phyloP scores from a whole-genome alignment of 352 stramenopile species.

The Globisporangium mamillatum region DNA sequence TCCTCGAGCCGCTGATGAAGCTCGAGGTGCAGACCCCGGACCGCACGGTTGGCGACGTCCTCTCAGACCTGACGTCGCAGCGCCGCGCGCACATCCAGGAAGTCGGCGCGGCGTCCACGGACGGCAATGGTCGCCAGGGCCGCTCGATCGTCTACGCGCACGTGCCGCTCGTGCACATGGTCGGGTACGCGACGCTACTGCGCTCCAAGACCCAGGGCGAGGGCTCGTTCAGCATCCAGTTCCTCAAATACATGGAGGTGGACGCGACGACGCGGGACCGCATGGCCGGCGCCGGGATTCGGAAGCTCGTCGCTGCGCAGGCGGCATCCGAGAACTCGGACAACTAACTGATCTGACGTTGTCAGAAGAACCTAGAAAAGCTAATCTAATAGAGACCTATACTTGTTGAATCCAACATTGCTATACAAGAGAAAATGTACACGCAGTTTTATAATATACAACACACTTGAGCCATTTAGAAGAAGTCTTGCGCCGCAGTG shows the following conservation, averaged over 20 bases:
- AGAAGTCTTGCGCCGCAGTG: slow-evolving; percentile 19
- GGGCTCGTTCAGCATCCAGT: slow-evolving; percentile 76
- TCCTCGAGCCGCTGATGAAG: slow-evolving; percentile 81
- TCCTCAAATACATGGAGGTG: slow-evolving; percentile 66
- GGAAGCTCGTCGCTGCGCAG: background rate
- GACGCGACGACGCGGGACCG: slow-evolving; percentile 50
- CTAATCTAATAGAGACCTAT: slow-evolving; percentile 6
- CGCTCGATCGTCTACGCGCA: slow-evolving; percentile 62
- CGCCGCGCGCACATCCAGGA: slow-evolving; percentile 69
- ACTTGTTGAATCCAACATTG: background rate
- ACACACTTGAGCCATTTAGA: slow-evolving; percentile 4
- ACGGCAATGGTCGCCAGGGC: slow-evolving; percentile 25
- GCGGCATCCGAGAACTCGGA: background rate
- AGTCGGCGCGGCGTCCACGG: slow-evolving; percentile 32
- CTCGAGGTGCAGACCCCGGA: slow-evolving; percentile 67
- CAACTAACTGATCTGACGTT: background rate
- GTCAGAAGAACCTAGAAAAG: background rate
- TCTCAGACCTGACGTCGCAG: slow-evolving; percentile 73
- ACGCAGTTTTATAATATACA: background rate
- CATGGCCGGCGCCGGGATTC: slow-evolving; percentile 23
- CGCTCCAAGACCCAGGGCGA: slow-evolving; percentile 80
- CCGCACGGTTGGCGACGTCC: slow-evolving; percentile 62
- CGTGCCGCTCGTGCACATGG: slow-evolving; percentile 71
- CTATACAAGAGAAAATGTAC: background rate
- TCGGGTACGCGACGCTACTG: slow-evolving; percentile 75